Base-by-base conservation (phyloP, 495 filamentous ascomycete species). In the Staphylotrichum tortipilum region DNA sequence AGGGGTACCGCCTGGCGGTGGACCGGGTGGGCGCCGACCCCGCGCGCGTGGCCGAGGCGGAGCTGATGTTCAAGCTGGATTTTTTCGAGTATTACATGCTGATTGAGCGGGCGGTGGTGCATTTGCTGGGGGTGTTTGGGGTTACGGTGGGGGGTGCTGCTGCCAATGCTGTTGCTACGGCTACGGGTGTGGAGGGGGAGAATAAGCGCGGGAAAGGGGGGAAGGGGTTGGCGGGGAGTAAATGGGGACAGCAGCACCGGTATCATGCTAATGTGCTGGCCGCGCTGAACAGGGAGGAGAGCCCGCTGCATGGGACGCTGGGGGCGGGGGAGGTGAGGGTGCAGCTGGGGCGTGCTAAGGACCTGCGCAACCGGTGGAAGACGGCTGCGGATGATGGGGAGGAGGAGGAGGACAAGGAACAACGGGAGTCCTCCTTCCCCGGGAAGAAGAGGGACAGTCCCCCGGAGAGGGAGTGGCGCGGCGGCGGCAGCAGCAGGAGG, bases 31-130 rank as follows among this genome's bases (percentile, higher is more conserved):
- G 54, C 42, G 58, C 59, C 35, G 39, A 38, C 52, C 35, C 52
- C 49, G 28, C 41, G 39, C 31, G 24, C 41, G 3, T 56, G 47
- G 17, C 56, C 9, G 68, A 78, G 19, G 68, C 70, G 0, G 76
- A 82, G 54, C 72, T 78, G 24, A 83, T 83, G 73, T 85, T 85
- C 67, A 83, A 84, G 58, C 65, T 84, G 7, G 82, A 85, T 53
- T 85, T 84, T 53, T 78, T 81, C 65, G 82, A 85, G 52, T 85
- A 77, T 66, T 84, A 84, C 69, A 77, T 79, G 50, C 66, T 83
- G 1, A 68, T 84, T 15, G 82, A 85, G 61, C 76, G 81, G 7
- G 78, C 78, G 0, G 68, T 84, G 3, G 78, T 83, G 1, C 79
- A 81, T 42, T 61, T 83, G 4, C 69, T 83, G 21, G 73, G 66